Evolutionary conservation across 257 asterid genomes (phyloP), one percentile per base, ranked within the genome.

Genomic region (Salvia rosmarinus): DNA sequence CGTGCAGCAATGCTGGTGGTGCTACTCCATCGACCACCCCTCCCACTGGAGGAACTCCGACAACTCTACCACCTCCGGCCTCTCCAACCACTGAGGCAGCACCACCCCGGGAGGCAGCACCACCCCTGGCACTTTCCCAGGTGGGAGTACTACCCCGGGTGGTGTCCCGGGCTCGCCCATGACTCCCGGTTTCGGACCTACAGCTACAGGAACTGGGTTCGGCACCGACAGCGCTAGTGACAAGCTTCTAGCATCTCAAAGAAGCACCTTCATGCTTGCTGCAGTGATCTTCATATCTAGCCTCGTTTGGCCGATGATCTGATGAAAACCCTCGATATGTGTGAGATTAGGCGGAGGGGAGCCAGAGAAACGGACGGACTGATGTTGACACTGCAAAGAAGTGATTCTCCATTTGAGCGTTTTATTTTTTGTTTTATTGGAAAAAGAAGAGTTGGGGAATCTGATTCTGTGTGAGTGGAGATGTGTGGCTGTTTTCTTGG

Each of bases 141-240:
- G 77, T 2, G 58, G 77, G 25, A 62, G 77, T 25, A 62, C 51
- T 3, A 54, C 71, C 61, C 19, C 64, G 0, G 67, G 73, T 23
- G 20, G 13, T 0, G 51, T 66, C 21, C 71, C 83, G 0, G 85
- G 87, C 64, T 42, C 83, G 0, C 47, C 75, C 68, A 42, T 32
- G n/a, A 72, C 78, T 25, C 83, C 85, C 1, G 77, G 76, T 7
- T 64, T 77, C 2, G 84, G 30, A 9, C 92, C 95, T 3, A 17
- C 80, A 0, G 91, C 85, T 44, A 73, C 75, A 17, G 86, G 85
- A 44, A 59, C 73, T 20, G 85, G 88, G 47, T 56, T 72, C 13
- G 23, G 71, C 61, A 50, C 84, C 0, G 83, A 77, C 55, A 50
- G 52, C 9, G 77, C 71, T 5, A 37, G 78, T 7, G 52, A 39